Base-by-base conservation (phyloP, 1,284 basidiomycete genomes). In the Vanrija pseudolonga region DNA sequence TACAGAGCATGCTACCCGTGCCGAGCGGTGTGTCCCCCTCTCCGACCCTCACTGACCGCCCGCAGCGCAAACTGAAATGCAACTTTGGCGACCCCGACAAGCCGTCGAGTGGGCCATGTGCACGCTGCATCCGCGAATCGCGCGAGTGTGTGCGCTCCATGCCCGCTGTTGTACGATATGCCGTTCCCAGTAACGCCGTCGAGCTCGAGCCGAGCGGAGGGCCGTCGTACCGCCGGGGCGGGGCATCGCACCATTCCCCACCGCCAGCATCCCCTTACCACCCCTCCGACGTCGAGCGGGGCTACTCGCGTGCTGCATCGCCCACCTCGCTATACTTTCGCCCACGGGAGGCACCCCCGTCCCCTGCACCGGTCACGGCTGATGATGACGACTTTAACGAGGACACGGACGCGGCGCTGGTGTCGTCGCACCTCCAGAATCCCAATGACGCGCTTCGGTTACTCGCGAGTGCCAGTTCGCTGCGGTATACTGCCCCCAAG, bases 1-100 rank as follows among this genome's bases (percentile, higher is more conserved):
- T 58, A 58, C 39, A 46, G 56, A 18, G 56, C 56, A 3, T 58
- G 56, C 20, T 48, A 48, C 23, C 39, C 39, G 7, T 40, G 39
- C 19, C 39, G 39, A 52, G 39, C 47, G 39, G 47, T 49, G 26
- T 20, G 47, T 38, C 23, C 26, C 47, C 24, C 24, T 3, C n/a
- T 7, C 8, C 17, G 11, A 8, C n/a, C 2, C 19, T 3, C n/a
- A 3, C n/a, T 18, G 8, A 40, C 6, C n/a, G 17, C 8, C n/a
- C n/a, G n/a, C 50, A 58, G 56, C 49, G 56, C 37, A 58, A 58
- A 28, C 56, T 58, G 14, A 58, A 58, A 17, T 58, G 56, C 50
- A 45, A 39, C 28, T 58, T 58, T 32, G 56, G 56, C 17, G 56
- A 58, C 32, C 56, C 56, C 6, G 54, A 58, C 42, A 40, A n/a